Evolutionary conservation across 2,329 filamentous ascomycete genomes (phyloP), one percentile per base, ranked within the genome.

Genomic region (Penicillium freii): DNA sequence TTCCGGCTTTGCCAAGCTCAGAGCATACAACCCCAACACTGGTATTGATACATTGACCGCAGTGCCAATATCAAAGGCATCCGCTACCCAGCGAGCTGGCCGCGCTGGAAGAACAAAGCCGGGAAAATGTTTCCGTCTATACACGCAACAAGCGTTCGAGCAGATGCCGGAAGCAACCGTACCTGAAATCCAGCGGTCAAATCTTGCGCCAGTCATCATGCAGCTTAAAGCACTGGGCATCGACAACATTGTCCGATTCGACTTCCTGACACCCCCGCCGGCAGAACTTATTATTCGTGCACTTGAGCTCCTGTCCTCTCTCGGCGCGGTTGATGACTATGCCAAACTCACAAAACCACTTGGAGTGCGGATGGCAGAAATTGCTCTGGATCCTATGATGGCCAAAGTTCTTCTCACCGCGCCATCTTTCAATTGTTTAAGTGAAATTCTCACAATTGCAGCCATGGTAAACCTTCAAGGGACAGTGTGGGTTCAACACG

Each of bases 311-410:
- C 83, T 99, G 4, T 96, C 88, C 73, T 90, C 91, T 0, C 79
- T 97, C 6, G 92, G 92, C 7, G 92, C 92, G 0, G 78, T 99
- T 13, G 92, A 97, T 67, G 86, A 89, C 51, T 93, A 96, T 69
- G 92, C 92, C 15, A 95, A 93, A 70, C 84, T 99, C 29, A 97
- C 93, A 2, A 87, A 85, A 64, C 92, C 94, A 0, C 79, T 97
- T n/a, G 94, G 94, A 0, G 81, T 85, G 59, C 84, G 91, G 43
- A 97, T 97, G 92, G 93, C 94, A 0, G 93, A 97, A 72, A 80
- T 99, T 43, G 89, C 92, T 0, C 85, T 97, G 8, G 91, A 96
- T 66, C 94, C 94, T 0, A 97, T 97, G 91, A 94, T 97, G 84
- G 91, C 89, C 7, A 95, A 93, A 75, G 90, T 89, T 0, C 80